Evolutionary conservation across 331 rosid genomes (phyloP).

Genomic region (Dryas integrifolia): DNA sequence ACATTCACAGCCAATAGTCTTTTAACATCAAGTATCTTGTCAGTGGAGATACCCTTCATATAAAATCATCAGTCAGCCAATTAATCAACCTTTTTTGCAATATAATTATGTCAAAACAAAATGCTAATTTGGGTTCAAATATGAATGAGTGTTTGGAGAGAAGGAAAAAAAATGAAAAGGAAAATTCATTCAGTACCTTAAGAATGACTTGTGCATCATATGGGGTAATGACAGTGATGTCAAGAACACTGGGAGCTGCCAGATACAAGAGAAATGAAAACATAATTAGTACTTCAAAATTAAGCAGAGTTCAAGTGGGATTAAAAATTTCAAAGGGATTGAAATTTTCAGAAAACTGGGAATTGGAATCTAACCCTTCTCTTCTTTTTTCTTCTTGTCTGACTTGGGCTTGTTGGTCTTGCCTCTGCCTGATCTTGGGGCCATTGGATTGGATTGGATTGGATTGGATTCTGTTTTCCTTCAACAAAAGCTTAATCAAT

Average conservation of each 20-base stretch:
- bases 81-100: background rate
- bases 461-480: background rate
- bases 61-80: slow-evolving; percentile 11
- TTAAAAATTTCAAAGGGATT: no score
- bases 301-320: background rate
- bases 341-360: background rate
- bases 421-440: slow-evolving; percentile 79
- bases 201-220: slow-evolving; percentile 60
- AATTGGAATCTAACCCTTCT: slow-evolving; percentile 51
- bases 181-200: slow-evolving; percentile 43
- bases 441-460: slow-evolving; percentile 40
- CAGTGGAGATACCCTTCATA: slow-evolving; percentile 78
- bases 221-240: slow-evolving; percentile 63
- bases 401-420: slow-evolving; percentile 64
- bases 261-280: background rate
- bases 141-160: background rate
- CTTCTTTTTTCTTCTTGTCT: slow-evolving; percentile 89
- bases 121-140: background rate
- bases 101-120: no score
- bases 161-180: background rate
- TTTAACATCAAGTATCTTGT: slow-evolving; percentile 82
- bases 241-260: slow-evolving; percentile 67
- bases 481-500: background rate
- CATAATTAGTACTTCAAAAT: background rate
- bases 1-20: slow-evolving; percentile 77